These are phyloP conservation scores for Globisporangium orthogonon DNA, from an alignment of 352 stramenopile genomes.

Conservation along the genomic window DNA sequence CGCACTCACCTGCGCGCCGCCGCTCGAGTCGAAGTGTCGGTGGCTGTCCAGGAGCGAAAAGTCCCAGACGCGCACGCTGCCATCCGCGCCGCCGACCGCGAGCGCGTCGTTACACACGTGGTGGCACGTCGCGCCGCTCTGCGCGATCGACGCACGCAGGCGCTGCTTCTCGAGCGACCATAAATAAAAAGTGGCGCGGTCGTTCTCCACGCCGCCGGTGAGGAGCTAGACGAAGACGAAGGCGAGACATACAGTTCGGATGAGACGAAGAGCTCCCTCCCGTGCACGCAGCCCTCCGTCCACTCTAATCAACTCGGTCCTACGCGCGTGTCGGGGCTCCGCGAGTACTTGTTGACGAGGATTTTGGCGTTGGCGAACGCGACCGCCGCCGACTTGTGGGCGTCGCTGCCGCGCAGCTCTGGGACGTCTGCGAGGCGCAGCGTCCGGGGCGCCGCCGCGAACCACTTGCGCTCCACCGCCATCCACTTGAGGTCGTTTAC, in stretches of 20 bases:
- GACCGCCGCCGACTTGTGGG: constrained; percentile 33
- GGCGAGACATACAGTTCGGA: too few relatives aligned
- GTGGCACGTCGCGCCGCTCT: constrained; percentile 65
- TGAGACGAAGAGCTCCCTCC: too few relatives aligned
- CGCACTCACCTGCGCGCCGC: constrained; percentile 32
- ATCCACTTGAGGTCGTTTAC: constrained; percentile 78
- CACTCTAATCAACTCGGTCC: not conserved
- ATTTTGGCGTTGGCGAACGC: constrained; percentile 67
- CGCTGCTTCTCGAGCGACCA: constrained; percentile 74
- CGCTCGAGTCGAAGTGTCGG: constrained; percentile 33
- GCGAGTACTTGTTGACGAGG: constrained; percentile 56
- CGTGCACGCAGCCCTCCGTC: too few relatives aligned
- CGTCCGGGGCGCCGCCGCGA: constrained; percentile 33
- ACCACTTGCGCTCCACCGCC: constrained; percentile 63
- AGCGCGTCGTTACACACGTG: constrained; percentile 78
- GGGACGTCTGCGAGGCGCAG: constrained; percentile 41
- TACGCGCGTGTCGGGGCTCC: constrained; percentile 57
- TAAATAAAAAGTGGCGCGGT: constrained; percentile 77
- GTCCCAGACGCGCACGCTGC: constrained; percentile 79
- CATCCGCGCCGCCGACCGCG: constrained; percentile 68
- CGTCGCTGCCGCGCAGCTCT: constrained; percentile 46
- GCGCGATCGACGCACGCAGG: constrained; percentile 57
- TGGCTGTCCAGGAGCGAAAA: constrained; percentile 49
- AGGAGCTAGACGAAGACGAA: constrained; percentile 38
- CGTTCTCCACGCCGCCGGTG: constrained; percentile 65